A percentile compares a stretch with the other conserved stretches of the same genome.
Evolutionary conservation across 495 filamentous ascomycete species (phyloP).

Genomic region (Jackrogersella multiformis): DNA sequence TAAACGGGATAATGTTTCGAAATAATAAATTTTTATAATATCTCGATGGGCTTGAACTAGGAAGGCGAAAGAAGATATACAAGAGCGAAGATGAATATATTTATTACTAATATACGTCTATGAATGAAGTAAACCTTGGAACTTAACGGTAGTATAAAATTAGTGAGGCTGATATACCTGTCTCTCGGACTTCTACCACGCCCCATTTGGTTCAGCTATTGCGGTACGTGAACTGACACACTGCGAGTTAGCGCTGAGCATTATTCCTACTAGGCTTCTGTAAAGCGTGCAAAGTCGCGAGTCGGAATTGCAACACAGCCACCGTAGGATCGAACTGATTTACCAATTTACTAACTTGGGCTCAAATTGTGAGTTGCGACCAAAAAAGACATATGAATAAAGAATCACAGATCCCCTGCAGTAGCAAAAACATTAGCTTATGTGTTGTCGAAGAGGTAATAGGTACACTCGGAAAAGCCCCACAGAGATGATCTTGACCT

Average conservation of each 20-base stretch:
- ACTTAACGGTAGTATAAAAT: not conserved
- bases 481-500: too few species aligned
- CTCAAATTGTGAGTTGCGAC: not conserved
- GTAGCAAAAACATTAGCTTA: too few species aligned
- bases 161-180: not conserved
- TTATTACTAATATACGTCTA: not conserved
- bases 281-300: not conserved
- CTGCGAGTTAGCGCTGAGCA: not conserved
- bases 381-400: too few species aligned
- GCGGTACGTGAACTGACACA: not conserved
- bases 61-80: not conserved
- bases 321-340: not conserved
- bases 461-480: too few species aligned
- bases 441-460: too few species aligned
- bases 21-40: not conserved
- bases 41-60: not conserved
- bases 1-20: not conserved
- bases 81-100: not conserved
- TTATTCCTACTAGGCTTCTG: not conserved
- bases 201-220: conserved; percentile 13
- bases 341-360: not conserved
- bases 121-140: too few species aligned
- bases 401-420: too few species aligned
- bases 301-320: not conserved
- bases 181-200: conserved; percentile 4